Conservation (phyloP, 345 rosid genomes). For the Jatropha curcas region DNA sequence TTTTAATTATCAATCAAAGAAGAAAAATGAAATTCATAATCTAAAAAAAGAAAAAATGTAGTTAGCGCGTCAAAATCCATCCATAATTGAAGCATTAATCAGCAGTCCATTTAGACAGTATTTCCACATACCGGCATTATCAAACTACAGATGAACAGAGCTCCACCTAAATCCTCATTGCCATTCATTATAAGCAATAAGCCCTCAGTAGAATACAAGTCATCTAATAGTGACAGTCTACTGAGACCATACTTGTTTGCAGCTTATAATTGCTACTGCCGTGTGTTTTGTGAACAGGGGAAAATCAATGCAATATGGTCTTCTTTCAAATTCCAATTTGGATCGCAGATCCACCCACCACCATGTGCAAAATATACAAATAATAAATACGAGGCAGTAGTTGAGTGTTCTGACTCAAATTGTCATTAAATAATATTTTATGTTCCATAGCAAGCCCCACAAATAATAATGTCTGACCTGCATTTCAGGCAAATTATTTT, state of each 20-base stretch:
- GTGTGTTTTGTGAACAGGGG: neutral
- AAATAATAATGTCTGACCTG: neutral
- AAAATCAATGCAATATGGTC: neutral
- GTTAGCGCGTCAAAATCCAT: too few relatives aligned
- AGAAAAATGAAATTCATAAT: too few relatives aligned
- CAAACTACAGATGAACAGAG: too few relatives aligned
- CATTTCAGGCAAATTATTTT: neutral
- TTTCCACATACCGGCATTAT: too few relatives aligned
- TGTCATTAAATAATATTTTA: neutral
- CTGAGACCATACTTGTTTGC: neutral
- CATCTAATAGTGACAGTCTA: neutral
- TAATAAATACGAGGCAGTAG: neutral
- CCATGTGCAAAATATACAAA: neutral
- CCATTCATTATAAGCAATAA: neutral
- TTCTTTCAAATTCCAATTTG: neutral
- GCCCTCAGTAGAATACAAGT: neutral
- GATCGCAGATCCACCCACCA: conserved; percentile 10
- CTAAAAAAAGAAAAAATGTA: too few relatives aligned
- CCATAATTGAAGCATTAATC: too few relatives aligned
- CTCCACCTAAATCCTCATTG: too few relatives aligned
- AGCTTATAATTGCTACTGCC: neutral
- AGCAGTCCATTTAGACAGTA: too few relatives aligned
- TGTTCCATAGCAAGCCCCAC: neutral
- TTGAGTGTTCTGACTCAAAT: neutral
- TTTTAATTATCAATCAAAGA: too few relatives aligned